Base-by-base conservation (phyloP, 148 eudicot species). In the Amaranthus cruentus region DNA sequence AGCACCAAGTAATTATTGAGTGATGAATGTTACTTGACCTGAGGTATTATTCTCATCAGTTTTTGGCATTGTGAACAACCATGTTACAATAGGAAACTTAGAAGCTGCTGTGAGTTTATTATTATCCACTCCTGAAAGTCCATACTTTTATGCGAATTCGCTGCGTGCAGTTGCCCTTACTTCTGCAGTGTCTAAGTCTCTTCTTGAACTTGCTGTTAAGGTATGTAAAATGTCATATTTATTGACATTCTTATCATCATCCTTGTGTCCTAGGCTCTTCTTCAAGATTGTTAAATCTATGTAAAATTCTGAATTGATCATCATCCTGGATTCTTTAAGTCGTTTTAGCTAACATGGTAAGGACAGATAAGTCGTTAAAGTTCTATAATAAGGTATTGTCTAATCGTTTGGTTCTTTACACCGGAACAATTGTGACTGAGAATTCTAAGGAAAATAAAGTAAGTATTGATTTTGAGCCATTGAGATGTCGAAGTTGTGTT, bases 321-420 rank as follows among this genome's bases (percentile, higher is more conserved):
- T 18, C 18, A 18, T 18, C 18, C 18, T 18, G 18, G 18, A 18
- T 18, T 18, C 64, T 10, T 60, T 57, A 62, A 97, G 99, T 95
- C 62, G 97, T 91, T 85, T 97, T 97, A 61, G 99, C 99, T 71
- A 95, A 92, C 82, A 95, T 95, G 98, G 98, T 94, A 59, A 83
- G 98, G 80, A 91, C 90, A 67, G 99, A 91, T 81, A 86, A 90
- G 81, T 91, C 97, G 59, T 86, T 95, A 18, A 77, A 77, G 67
- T 75, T 77, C 28, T 77, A 77, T 65, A 77, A 71, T 18, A 70
- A 56, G 64, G 79, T 77, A 13, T 75, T 75, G 5, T 56, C 79
- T 6, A 76, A 70, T 53, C 74, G 79, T 46, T 70, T 76, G 53
- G 79, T 76, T 62, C 79, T 70, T 5, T 76, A 76, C 70, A 76